Base-by-base conservation (phyloP, 768 basidiomycete species). In the Boletus pseudopeckii region DNA sequence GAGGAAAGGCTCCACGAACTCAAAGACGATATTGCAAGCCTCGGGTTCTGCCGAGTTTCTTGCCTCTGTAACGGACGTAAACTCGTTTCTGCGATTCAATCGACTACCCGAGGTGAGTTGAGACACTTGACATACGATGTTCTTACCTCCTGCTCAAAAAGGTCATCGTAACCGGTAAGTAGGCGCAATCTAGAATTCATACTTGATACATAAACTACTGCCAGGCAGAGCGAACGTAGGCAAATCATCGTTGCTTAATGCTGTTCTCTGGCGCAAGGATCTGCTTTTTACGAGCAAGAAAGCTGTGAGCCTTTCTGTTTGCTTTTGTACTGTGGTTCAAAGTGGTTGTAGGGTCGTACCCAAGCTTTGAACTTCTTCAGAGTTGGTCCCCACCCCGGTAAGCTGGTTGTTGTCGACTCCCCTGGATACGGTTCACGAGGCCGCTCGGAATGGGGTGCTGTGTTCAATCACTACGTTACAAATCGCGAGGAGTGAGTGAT, bases 381-480 rank as follows among this genome's bases (percentile, higher is more conserved):
- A 38, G 80, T 90, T n/a, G 85, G 86, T 5, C 75, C 79, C 24
- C 50, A 58, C 17, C 69, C 72, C 9, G 82, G 83, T 32, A 76
- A 80, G 37, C 73, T 88, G 33, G 64, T 90, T 20, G 70, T 92
- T 4, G 89, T 92, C 10, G 90, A 92, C 61, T 79, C 89, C 13
- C 90, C 90, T 3, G 90, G 90, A 15, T 92, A 92, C 65, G 90
- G 90, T 45, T 71, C 77, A 9, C 76, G 87, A 50, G 89, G 90
- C 13, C 78, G 86, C 40, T 76, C 77, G 33, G 86, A 89, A 69
- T 92, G 89, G 89, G 89, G 90, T 1, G 65, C 72, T 26, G 59
- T 88, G 4, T 90, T 91, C 65, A 75, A 86, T 49, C 69, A 79
- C 39, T 92, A 90, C 62, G 56, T 89, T 14, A 64, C 75, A 49